These are phyloP conservation scores for Knoxia roxburghii DNA, from an alignment of 257 asterid species.

Conservation along the genomic window DNA sequence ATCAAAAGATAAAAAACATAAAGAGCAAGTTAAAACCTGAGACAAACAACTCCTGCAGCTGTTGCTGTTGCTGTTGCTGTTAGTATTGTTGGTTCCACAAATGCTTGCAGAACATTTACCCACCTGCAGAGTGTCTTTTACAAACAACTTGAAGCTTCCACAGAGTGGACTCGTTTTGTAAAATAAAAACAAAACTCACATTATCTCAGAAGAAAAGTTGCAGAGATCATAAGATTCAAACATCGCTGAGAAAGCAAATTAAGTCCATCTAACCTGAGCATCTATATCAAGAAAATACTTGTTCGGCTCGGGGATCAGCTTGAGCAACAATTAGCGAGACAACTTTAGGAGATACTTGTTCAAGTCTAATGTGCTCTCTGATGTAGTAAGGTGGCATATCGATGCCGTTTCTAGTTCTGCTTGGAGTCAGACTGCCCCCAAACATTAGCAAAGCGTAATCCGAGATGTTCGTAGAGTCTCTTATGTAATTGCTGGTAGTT, in stretches of 20 bases:
- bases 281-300: conserved; percentile 75
- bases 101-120: conserved; percentile 42
- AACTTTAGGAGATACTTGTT: conserved; percentile 57
- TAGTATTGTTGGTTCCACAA: conserved; percentile 28
- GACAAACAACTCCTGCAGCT: too few relatives aligned
- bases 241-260: neutral
- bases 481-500: conserved; percentile 58
- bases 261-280: conserved; percentile 47
- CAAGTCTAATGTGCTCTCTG: conserved; percentile 65
- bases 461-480: conserved; percentile 89
- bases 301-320: conserved; percentile 51
- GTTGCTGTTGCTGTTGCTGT: conserved; percentile 28
- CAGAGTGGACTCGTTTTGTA: conserved; percentile 74
- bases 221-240: neutral
- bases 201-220: neutral
- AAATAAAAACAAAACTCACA: neutral
- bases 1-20: too few relatives aligned
- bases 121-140: conserved; percentile 53
- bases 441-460: conserved; percentile 92
- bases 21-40: too few relatives aligned
- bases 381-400: conserved; percentile 97
- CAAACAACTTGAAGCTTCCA: conserved; percentile 80
- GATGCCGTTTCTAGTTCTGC: conserved; percentile 68
- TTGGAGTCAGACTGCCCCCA: conserved; percentile 84
- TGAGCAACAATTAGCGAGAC: conserved; percentile 66